Percentiles rank a stretch among this genome's conserved stretches.
Conservation (phyloP, 169 alveolate species). For the Plasmodium falciparum region DNA sequence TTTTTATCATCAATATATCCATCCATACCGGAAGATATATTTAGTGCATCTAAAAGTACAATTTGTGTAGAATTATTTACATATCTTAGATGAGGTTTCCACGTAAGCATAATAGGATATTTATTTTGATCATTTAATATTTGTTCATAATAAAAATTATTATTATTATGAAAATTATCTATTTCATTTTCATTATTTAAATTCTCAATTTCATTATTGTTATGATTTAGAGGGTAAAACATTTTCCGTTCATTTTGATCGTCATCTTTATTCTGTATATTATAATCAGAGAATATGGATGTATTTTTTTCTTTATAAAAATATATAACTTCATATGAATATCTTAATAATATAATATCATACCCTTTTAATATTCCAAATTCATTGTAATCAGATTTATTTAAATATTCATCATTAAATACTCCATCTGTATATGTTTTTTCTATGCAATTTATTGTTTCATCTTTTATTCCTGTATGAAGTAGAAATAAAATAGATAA, state of each 20-base stretch:
- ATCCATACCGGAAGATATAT: slow-evolving; percentile 68
- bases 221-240: background rate
- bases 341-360: slow-evolving; percentile 63
- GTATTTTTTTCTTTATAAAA: slow-evolving; percentile 37
- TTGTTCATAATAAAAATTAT: slow-evolving; percentile 2
- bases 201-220: slow-evolving; percentile 1
- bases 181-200: slow-evolving; percentile 11
- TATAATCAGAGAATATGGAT: slow-evolving; percentile 1
- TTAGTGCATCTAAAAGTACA: slow-evolving; percentile 67
- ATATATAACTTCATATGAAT: slow-evolving; percentile 54
- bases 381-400: slow-evolving; percentile 40
- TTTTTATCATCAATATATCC: slow-evolving; percentile 71
- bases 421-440: slow-evolving; percentile 1
- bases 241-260: background rate
- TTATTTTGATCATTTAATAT: slow-evolving; percentile 41
- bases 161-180: background rate
- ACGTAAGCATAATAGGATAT: slow-evolving; percentile 51
- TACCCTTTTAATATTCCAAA: slow-evolving; percentile 43
- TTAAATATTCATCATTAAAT: background rate
- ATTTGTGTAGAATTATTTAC: slow-evolving; percentile 12
- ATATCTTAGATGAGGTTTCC: slow-evolving; percentile 39
- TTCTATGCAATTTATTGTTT: background rate
- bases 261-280: background rate
- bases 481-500: slow-evolving; percentile 44
- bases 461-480: slow-evolving; percentile 29